Percentiles rank a stretch among this genome's conserved stretches.
These are phyloP conservation scores for Trametes hirsuta DNA, from an alignment of 1,284 basidiomycete species.

Conservation along the genomic window DNA sequence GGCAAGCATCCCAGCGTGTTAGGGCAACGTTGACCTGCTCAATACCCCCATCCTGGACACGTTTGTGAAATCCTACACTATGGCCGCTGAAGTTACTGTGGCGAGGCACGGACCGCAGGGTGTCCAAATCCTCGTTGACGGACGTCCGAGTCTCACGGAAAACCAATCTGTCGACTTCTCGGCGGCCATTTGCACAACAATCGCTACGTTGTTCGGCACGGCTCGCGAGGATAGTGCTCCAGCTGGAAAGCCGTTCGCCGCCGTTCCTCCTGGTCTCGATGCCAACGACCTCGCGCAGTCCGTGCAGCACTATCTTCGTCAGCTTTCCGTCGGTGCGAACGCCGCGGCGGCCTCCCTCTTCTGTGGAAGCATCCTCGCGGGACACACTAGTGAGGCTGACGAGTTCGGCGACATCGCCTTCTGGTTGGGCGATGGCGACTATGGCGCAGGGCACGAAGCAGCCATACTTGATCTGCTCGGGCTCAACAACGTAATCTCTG, in stretches of 20 bases:
- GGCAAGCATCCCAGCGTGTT: no score
- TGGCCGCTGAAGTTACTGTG: no score
- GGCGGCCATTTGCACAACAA: no score
- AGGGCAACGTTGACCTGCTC: no score
- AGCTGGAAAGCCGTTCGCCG: conserved; percentile 1
- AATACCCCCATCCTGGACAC: no score
- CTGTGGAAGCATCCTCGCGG: conserved; percentile 56
- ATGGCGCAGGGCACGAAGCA: conserved; percentile 27
- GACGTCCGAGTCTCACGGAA: no score
- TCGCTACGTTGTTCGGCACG: no score
- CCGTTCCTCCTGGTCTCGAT: neutral
- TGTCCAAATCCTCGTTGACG: no score
- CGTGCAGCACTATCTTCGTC: conserved; percentile 21
- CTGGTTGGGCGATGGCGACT: conserved; percentile 48
- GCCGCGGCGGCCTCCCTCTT: conserved; percentile 41
- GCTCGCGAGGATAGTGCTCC: neutral
- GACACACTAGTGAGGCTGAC: conserved; percentile 55
- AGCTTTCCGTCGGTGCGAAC: conserved; percentile 44
- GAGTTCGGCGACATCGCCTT: conserved; percentile 56
- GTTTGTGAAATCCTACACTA: no score
- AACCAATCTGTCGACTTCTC: no score
- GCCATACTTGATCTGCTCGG: conserved; percentile 29
- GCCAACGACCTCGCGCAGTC: neutral
- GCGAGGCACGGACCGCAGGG: no score
- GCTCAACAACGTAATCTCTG: conserved; percentile 12